A percentile compares a stretch with the other conserved stretches of the same genome.
Conservation (phyloP, 768 basidiomycete genomes). For the Boletellus ananas region DNA sequence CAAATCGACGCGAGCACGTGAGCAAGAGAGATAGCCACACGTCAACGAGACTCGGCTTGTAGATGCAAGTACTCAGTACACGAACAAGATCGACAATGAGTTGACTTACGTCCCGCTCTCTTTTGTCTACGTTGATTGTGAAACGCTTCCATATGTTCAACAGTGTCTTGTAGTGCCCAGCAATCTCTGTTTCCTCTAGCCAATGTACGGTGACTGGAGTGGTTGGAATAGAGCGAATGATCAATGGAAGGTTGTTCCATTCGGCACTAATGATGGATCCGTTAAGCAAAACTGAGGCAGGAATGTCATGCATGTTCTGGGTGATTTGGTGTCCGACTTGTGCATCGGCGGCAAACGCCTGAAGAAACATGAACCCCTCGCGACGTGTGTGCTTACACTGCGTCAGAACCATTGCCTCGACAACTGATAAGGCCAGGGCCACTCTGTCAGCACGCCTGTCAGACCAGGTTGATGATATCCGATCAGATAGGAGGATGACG, state of each 20-base stretch:
- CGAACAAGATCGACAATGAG: neutral
- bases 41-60: slow-evolving; percentile 38
- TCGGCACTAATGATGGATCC: slow-evolving; percentile 37
- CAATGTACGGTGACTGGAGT: slow-evolving; percentile 28
- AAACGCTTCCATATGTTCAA: slow-evolving; percentile 36
- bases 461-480: neutral
- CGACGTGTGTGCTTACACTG: slow-evolving; percentile 22
- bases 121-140: slow-evolving; percentile 17
- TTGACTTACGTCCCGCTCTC: slow-evolving; percentile 25
- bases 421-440: slow-evolving; percentile 34
- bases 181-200: slow-evolving; percentile 39
- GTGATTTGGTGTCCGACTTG: slow-evolving; percentile 4
- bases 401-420: slow-evolving; percentile 37
- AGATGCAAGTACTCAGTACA: slow-evolving; percentile 3
- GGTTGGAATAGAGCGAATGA: slow-evolving; percentile 25
- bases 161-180: slow-evolving; percentile 37
- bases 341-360: slow-evolving; percentile 31
- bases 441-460: slow-evolving; percentile 23
- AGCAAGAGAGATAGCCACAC: slow-evolving; percentile 60
- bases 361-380: slow-evolving; percentile 36
- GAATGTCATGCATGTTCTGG: slow-evolving; percentile 16
- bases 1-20: slow-evolving; percentile 41
- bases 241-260: slow-evolving; percentile 22
- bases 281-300: slow-evolving; percentile 40
- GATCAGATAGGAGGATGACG: slow-evolving; percentile 33